Percentiles rank a stretch among this genome's conserved stretches.
Conservation (phyloP, 768 basidiomycete genomes). For the Termitomyces sp. region DNA sequence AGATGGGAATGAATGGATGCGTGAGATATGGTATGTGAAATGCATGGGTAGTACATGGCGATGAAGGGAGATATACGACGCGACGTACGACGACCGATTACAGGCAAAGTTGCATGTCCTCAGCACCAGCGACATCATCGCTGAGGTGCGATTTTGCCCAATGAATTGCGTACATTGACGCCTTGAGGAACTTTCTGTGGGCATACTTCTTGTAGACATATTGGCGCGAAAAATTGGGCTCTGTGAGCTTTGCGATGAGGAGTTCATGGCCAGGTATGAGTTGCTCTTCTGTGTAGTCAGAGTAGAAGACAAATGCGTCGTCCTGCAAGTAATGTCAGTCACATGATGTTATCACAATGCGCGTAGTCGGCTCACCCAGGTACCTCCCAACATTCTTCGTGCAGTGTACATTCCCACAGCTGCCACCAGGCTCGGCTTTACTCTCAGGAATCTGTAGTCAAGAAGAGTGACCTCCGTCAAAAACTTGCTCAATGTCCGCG, state of each 20-base stretch:
- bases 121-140: conserved; percentile 31
- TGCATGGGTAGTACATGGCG: conserved; percentile 14
- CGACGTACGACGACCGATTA: conserved; percentile 21
- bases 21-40: conserved; percentile 6
- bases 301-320: conserved; percentile 89
- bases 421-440: conserved; percentile 89
- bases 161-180: conserved; percentile 69
- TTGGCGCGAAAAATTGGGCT: conserved; percentile 72
- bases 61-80: conserved; percentile 14
- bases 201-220: conserved; percentile 97
- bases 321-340: conserved; percentile 53
- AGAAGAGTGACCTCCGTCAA: conserved; percentile 92
- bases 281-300: conserved; percentile 86
- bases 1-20: conserved; percentile 11
- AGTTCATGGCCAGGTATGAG: conserved; percentile 74
- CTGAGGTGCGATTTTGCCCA: conserved; percentile 57
- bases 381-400: conserved; percentile 87
- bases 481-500: conserved; percentile 95
- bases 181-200: conserved; percentile 97
- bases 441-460: conserved; percentile 88
- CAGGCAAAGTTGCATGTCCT: conserved; percentile 42
- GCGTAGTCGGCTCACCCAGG: conserved; percentile 73
- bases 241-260: conserved; percentile 78
- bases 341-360: conserved; percentile 22
- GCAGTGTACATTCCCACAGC: conserved; percentile 98